Conservation (phyloP, 225 moss, liverwort and hornwort species). For the Thuidium tamariscinum region DNA sequence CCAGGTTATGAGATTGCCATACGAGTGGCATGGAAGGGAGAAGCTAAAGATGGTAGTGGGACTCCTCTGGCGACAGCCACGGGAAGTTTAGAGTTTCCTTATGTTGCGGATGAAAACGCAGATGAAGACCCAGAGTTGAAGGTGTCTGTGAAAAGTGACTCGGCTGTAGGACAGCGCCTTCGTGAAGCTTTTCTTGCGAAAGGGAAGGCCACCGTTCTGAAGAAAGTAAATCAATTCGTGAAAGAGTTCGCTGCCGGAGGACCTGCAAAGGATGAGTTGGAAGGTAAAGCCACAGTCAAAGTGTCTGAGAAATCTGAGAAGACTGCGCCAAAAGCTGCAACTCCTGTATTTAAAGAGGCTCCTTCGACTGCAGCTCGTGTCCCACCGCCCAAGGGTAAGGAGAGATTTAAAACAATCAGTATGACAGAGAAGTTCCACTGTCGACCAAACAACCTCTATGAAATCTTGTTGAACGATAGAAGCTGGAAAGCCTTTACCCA, state of each 20-base stretch:
- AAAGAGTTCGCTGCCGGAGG: constrained; percentile 88
- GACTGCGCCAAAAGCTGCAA: not conserved
- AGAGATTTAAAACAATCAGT: constrained; percentile 75
- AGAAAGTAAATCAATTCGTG: constrained; percentile 54
- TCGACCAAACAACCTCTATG: constrained; percentile 72
- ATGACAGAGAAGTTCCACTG: constrained; percentile 90
- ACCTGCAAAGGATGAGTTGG: constrained; percentile 89
- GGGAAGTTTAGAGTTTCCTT: constrained; percentile 80
- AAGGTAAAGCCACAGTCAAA: constrained; percentile 51
- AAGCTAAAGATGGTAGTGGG: constrained; percentile 75
- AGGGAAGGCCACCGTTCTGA: constrained; percentile 53
- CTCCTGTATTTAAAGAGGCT: constrained; percentile 15
- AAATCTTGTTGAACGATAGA: constrained; percentile 64
- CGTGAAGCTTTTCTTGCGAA: constrained; percentile 76
- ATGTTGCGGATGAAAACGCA: constrained; percentile 94
- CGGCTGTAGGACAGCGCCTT: constrained; percentile 63
- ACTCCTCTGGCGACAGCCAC: constrained; percentile 41
- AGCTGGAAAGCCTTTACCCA: constrained; percentile 95
- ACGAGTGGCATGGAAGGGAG: constrained; percentile 63
- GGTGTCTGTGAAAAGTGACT: constrained; percentile 64
- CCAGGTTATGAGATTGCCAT: constrained; percentile 93
- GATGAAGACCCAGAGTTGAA: constrained; percentile 86
- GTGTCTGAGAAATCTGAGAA: constrained; percentile 48
- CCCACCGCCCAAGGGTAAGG: constrained; percentile 47
- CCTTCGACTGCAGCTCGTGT: constrained; percentile 26